Base-by-base conservation (phyloP, 441 rosid species). In the Aquilaria agallochum region DNA sequence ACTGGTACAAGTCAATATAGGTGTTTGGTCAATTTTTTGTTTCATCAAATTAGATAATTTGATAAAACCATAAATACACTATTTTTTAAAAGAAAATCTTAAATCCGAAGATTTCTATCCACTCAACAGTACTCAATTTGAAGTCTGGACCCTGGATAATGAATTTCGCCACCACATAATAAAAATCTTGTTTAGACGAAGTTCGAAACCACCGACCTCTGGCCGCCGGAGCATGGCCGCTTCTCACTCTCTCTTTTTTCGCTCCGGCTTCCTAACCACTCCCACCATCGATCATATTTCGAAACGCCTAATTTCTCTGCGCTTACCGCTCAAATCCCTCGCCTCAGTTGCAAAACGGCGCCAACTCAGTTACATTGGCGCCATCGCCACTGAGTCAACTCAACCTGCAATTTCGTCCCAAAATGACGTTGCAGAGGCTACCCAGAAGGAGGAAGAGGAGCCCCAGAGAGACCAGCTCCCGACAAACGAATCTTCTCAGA, bases 401-500 rank as follows among this genome's bases (percentile, higher is more conserved):
- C 74, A 72, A 64, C 62, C 86, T 36, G 73, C 66, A 0, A 31
- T 69, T 31, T 53, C 58, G 45, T 5, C 70, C 33, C 65, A 46
- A 50, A 53, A 55, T 31, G 66, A 57, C 45, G 12, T 60, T 51
- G 42, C 47, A 9, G 80, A 34, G 6, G 72, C 31, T 10, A 62
- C 72, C 67, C 72, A 58, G 76, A 62, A 60, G 49, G 60, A 71
- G 56, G 73, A 74, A 54, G 31, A 30, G 8, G 82, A 68, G 61
- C 46, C 74, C 36, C 56, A 66, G 47, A 75, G 54, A 49, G 55
- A 81, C 46, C 78, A 74, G 44, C 88, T 86, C 61, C 93, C 96
- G 10, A 83, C 84, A 44, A 86, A 89, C 59, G 80, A 84, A 42
- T 89, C 93, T 2, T 86, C 93, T 20, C 79, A 84, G 49, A 64